Evolutionary conservation across 345 rosid genomes (phyloP).

Genomic region (Bretschneidera sinensis): DNA sequence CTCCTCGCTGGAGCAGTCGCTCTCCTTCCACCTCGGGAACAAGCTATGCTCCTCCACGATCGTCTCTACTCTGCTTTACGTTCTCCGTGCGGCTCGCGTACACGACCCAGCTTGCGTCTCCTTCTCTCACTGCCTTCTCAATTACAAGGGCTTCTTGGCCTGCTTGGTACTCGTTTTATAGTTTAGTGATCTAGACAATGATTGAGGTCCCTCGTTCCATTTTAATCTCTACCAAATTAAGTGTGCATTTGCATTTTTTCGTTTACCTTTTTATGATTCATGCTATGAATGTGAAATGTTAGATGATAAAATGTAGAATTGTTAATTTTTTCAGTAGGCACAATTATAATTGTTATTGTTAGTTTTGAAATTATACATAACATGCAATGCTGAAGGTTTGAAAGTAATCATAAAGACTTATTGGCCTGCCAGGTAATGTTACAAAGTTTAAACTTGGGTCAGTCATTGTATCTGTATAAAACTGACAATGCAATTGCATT

Average conservation of each 20-base stretch:
- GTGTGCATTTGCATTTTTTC: background rate
- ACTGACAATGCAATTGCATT: too few species aligned
- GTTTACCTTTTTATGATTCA: background rate
- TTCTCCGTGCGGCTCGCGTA: slow-evolving; percentile 77
- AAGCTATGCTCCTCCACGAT: slow-evolving; percentile 97
- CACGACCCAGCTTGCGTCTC: slow-evolving; percentile 97
- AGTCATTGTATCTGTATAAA: too few species aligned
- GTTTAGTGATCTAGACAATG: background rate
- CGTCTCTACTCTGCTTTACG: slow-evolving; percentile 87
- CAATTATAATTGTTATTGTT: too few species aligned
- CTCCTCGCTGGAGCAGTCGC: slow-evolving; percentile 79
- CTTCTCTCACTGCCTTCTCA: slow-evolving; percentile 94
- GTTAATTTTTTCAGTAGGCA: too few species aligned
- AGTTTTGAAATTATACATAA: too few species aligned
- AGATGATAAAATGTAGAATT: too few species aligned
- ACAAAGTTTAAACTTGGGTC: too few species aligned
- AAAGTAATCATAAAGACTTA: too few species aligned
- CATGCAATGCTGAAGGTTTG: too few species aligned
- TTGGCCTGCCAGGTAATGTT: too few species aligned
- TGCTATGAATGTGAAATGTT: background rate
- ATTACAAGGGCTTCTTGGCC: slow-evolving; percentile 92
- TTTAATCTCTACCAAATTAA: too few species aligned
- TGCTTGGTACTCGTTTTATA: slow-evolving; percentile 54
- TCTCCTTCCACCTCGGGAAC: slow-evolving; percentile 89
- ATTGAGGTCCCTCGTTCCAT: too few species aligned